These are phyloP conservation scores for Pulveroboletus sp. DNA, from an alignment of 768 basidiomycete genomes.

Conservation along the genomic window DNA sequence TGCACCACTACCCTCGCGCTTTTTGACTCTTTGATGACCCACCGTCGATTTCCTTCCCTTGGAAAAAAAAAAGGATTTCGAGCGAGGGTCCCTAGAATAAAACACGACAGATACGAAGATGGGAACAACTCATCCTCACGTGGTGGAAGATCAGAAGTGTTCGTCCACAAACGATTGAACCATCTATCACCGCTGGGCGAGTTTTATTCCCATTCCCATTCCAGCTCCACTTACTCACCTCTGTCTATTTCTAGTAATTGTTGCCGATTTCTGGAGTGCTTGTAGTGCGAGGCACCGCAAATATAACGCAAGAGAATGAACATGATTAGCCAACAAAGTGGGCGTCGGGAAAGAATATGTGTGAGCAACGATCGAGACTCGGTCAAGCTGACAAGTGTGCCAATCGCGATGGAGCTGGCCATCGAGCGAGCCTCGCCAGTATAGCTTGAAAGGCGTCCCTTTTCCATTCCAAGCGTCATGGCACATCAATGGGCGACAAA, in stretches of 20 bases:
- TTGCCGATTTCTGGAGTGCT: background rate
- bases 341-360: background rate
- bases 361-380: conserved; percentile 3
- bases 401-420: background rate
- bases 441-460: background rate
- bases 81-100: background rate
- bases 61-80: background rate
- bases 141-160: conserved; percentile 7
- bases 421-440: background rate
- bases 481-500: background rate
- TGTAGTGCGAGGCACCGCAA: background rate
- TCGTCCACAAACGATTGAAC: background rate
- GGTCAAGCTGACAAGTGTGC: conserved; percentile 1
- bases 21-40: background rate
- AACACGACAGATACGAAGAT: background rate
- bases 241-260: conserved; percentile 12
- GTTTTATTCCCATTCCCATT: conserved; percentile 8
- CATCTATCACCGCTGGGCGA: conserved; percentile 11
- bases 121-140: conserved; percentile 12
- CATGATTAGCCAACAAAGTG: conserved; percentile 7
- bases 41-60: background rate
- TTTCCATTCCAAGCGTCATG: background rate
- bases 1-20: background rate
- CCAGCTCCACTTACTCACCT: conserved; percentile 1
- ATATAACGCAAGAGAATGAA: background rate